These are phyloP conservation scores for Colletotrichum nymphaeae DNA, from an alignment of 2,329 filamentous ascomycete genomes.

Conservation along the genomic window DNA sequence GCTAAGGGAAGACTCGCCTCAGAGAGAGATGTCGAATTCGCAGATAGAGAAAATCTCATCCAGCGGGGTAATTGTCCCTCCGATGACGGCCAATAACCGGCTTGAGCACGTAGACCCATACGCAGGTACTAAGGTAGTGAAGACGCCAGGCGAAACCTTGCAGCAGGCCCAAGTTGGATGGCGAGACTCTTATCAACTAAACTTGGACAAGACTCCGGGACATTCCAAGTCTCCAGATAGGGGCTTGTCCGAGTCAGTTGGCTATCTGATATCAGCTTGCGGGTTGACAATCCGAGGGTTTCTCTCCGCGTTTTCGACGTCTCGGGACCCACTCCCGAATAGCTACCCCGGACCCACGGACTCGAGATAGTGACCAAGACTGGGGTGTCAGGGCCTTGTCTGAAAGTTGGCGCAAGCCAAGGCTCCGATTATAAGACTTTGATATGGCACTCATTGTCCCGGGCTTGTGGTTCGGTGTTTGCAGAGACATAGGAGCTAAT, in stretches of 20 bases:
- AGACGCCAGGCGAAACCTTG: conserved; percentile 2
- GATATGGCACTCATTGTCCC: not conserved
- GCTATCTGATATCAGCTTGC: not conserved
- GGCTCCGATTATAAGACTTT: not conserved
- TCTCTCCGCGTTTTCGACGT: conserved; percentile 8
- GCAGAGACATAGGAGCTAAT: not conserved
- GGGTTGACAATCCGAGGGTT: not conserved
- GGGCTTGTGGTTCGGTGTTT: not conserved
- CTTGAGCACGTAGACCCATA: too few relatives aligned
- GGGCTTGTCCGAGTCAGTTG: conserved; percentile 1
- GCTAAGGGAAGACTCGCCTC: too few relatives aligned
- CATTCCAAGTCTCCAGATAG: not conserved
- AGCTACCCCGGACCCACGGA: conserved; percentile 14
- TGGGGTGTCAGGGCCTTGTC: not conserved
- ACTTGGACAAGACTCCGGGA: not conserved
- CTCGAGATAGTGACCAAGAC: conserved; percentile 12
- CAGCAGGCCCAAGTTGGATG: not conserved
- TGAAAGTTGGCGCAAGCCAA: not conserved
- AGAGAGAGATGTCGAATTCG: too few relatives aligned
- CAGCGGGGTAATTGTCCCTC: not conserved
- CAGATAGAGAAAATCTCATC: not conserved
- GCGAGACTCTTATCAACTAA: not conserved
- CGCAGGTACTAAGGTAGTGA: not conserved
- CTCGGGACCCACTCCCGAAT: conserved; percentile 18
- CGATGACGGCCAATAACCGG: too few relatives aligned